Evolutionary conservation across 2,329 filamentous ascomycete genomes (phyloP).

Genomic region (Boeremia exigua): DNA sequence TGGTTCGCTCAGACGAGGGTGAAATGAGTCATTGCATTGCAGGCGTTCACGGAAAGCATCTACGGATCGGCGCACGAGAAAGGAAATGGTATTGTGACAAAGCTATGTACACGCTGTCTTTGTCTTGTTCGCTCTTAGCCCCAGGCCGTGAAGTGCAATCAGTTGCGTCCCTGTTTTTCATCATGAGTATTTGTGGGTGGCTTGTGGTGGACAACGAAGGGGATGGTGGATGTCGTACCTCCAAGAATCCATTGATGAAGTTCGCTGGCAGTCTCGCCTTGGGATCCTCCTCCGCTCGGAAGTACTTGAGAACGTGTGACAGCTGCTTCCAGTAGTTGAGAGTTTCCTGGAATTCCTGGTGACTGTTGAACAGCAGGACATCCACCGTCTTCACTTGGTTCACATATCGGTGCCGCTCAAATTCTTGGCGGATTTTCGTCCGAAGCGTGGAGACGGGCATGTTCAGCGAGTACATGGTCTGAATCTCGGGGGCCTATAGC

Average conservation of each 20-base stretch:
- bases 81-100: conserved; percentile 45
- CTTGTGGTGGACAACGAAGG: neutral
- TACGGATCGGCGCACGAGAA: conserved; percentile 35
- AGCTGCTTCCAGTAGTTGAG: conserved; percentile 99
- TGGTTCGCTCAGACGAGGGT: neutral
- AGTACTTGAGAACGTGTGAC: conserved; percentile 95
- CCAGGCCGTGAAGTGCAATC: conserved; percentile 17
- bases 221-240: conserved; percentile 64
- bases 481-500: conserved; percentile 87
- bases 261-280: conserved; percentile 78
- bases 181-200: conserved; percentile 11
- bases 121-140: conserved; percentile 19
- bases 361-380: conserved; percentile 86
- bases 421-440: conserved; percentile 94
- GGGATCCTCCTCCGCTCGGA: conserved; percentile 83
- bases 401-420: conserved; percentile 93
- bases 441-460: conserved; percentile 86
- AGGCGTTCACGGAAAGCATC: conserved; percentile 39
- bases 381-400: conserved; percentile 88
- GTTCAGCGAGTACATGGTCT: conserved; percentile 94
- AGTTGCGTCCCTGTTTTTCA: conserved; percentile 48
- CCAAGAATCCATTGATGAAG: conserved; percentile 94
- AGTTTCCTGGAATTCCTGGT: conserved; percentile 96
- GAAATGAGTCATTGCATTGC: conserved; percentile 31
- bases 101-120: conserved; percentile 42